These are phyloP conservation scores for Hippophae gyantsensis DNA, from an alignment of 306 rosid species.

Conservation along the genomic window DNA sequence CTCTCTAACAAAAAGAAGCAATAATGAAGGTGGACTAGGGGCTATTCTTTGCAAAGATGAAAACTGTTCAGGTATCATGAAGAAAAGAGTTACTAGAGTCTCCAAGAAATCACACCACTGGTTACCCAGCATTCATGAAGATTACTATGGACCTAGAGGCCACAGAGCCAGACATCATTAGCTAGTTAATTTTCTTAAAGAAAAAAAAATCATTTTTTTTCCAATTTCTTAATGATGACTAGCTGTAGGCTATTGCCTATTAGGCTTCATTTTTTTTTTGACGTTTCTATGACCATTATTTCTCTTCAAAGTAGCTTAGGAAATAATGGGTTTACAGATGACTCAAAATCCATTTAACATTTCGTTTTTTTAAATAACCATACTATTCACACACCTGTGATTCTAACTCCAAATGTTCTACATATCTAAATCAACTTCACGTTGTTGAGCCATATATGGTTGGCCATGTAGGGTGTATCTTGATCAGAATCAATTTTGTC, in stretches of 20 bases:
- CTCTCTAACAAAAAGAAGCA: conserved; percentile 17
- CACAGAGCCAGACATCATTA: conserved; percentile 55
- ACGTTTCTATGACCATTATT: background rate
- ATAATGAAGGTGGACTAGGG: conserved; percentile 10
- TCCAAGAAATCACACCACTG: conserved; percentile 43
- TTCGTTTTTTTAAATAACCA: too few species aligned
- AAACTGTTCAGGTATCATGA: conserved; percentile 50
- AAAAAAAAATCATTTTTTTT: background rate
- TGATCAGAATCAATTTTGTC: background rate
- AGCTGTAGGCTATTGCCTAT: background rate
- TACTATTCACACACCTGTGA: too few species aligned
- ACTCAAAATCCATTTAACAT: conserved; percentile 9
- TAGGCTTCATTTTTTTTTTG: background rate
- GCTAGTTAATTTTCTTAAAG: background rate
- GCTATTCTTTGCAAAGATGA: conserved; percentile 30
- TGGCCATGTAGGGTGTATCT: conserved; percentile 1
- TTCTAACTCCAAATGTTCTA: too few species aligned
- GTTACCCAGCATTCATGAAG: conserved; percentile 61
- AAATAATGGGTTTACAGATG: conserved; percentile 1
- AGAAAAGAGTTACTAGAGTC: conserved; percentile 42
- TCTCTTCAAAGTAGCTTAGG: background rate
- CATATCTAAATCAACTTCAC: too few species aligned
- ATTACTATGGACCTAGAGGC: conserved; percentile 61
- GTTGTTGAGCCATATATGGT: too few species aligned
- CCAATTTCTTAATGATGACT: background rate